Base-by-base conservation (phyloP, 2,329 filamentous ascomycete genomes). In the Colletotrichum plurivorum region DNA sequence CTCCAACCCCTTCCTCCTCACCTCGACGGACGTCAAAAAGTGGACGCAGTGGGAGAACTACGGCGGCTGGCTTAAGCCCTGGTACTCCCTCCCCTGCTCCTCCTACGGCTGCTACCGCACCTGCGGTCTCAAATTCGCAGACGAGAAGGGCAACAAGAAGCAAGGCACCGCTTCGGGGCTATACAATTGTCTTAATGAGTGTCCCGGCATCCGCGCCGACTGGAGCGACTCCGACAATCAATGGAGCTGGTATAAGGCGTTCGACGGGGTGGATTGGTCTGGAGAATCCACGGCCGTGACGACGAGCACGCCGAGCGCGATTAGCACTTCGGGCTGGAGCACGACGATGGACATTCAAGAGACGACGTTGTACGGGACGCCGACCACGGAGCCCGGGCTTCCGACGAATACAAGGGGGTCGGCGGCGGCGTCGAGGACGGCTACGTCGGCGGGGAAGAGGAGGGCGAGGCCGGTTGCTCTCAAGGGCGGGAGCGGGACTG, bases 111-210 rank as follows among this genome's bases (percentile, higher is more conserved):
- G 62, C 54, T 64, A 13, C 54, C 53, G 62, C 54, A 58, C 53
- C 16, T 64, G 62, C 53, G 62, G 62, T 39, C 62, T 64, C 9
- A 58, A 43, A 12, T 64, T 52, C 31, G 55, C 62, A 31, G 62
- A 64, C 46, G 46, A 48, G 6, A 13, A 64, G 2, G 53, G 62
- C 31, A 64, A 64, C n/a, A 58, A 31, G 53, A 57, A 43, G 20
- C 53, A 51, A 16, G 53, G 62, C 53, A 64, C 62, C 27, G 62
- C 16, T 1, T 53, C 62, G 0, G 62, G 20, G 7, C 36, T 64
- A 9, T 64, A 20, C 62, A 10, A 64, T 31, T 64, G 62, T 20
- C 53, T 64, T 12, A 64, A 64, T n/a, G 53, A 58, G 36, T 64
- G 62, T 5, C 62, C 53, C 1, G 45, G 62, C 45, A 58, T 64